A percentile compares a stretch with the other conserved stretches of the same genome.
phyloP scores from a whole-genome alignment of 768 basidiomycete species.

The Tubosaeta sp. region DNA sequence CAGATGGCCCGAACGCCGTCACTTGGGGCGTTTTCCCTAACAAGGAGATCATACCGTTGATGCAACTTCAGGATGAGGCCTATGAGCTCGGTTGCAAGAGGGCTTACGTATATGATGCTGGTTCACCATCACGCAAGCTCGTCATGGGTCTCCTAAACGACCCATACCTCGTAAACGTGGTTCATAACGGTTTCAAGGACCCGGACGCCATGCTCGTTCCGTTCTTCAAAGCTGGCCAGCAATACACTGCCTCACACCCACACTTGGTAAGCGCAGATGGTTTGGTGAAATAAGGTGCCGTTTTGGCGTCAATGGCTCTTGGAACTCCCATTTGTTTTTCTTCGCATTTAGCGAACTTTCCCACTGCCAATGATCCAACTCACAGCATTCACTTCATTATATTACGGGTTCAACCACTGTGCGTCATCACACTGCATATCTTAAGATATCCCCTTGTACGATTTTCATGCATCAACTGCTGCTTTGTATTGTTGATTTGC shows the following conservation, averaged over 20 bases:
- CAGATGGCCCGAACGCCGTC: slow-evolving; percentile 96
- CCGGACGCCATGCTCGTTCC: slow-evolving; percentile 80
- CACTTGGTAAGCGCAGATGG: slow-evolving; percentile 39
- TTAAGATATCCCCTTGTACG: slow-evolving; percentile 20
- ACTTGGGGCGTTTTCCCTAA: slow-evolving; percentile 99
- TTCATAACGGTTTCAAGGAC: slow-evolving; percentile 93
- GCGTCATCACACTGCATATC: slow-evolving; percentile 33
- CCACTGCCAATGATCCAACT: slow-evolving; percentile 24
- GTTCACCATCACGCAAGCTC: slow-evolving; percentile 68
- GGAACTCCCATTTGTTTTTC: neutral
- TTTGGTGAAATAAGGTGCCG: slow-evolving; percentile 19
- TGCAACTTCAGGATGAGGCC: slow-evolving; percentile 79
- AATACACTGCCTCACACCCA: slow-evolving; percentile 42
- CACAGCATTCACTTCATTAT: slow-evolving; percentile 31
- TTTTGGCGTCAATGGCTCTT: neutral
- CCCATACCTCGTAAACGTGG: slow-evolving; percentile 87
- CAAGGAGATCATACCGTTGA: slow-evolving; percentile 77
- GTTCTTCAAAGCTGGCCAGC: slow-evolving; percentile 73
- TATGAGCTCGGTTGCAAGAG: slow-evolving; percentile 90
- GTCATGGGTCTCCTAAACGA: slow-evolving; percentile 77
- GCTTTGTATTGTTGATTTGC: slow-evolving; percentile 20
- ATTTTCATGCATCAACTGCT: slow-evolving; percentile 26
- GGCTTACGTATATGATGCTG: slow-evolving; percentile 81
- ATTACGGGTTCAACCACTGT: slow-evolving; percentile 88
- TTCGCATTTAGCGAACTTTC: slow-evolving; percentile 1